Base-by-base conservation (phyloP, 2,329 filamentous ascomycete genomes). In the Paecilomyces variotii region DNA sequence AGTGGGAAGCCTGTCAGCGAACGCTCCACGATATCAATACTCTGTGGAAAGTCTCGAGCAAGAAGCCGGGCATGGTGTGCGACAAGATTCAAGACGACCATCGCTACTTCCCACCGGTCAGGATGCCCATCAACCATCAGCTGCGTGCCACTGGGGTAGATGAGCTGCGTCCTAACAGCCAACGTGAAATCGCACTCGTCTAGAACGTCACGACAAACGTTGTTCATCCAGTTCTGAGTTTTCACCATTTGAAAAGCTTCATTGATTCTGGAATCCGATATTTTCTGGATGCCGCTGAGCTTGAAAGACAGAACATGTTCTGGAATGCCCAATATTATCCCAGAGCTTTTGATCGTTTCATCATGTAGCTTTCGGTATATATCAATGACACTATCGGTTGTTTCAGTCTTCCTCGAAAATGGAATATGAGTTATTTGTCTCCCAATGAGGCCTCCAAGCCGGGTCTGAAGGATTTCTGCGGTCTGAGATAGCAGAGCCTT, bases 241-340 rank as follows among this genome's bases (percentile, higher is more conserved):
- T 70, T 67, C 1, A 86, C 72, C 78, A 88, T 83, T 0, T 63
- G 64, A 0, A 63, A 66, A 0, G 81, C 80, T 34, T 80, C 71
- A 0, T 68, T 56, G 0, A 76, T 57, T 2, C 76, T 70, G 1
- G 70, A 68, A 53, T 86, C 81, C 0, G 79, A 77, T 0, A 87
- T 67, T 1, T 78, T 77, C 62, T 88, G 84, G 0, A 84, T 65
- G 0, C 84, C 84, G 59, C 84, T 85, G 1, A 89, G 74, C 64
- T 81, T 83, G 68, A 87, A 87, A 0, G 86, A 89, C 4, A 89
- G 72, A 0, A 85, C 74, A 60, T 89, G 83, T 57, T 88, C 86
- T 0, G 86, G 87, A 1, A 85, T 77, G 0, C 80, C 77, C 0
- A 89, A 69, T 25, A 89, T 76, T 0, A 89, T 70, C 0, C 85